Conservation (phyloP, 805 yeast genomes). For the Saccharomyces paradoxus region DNA sequence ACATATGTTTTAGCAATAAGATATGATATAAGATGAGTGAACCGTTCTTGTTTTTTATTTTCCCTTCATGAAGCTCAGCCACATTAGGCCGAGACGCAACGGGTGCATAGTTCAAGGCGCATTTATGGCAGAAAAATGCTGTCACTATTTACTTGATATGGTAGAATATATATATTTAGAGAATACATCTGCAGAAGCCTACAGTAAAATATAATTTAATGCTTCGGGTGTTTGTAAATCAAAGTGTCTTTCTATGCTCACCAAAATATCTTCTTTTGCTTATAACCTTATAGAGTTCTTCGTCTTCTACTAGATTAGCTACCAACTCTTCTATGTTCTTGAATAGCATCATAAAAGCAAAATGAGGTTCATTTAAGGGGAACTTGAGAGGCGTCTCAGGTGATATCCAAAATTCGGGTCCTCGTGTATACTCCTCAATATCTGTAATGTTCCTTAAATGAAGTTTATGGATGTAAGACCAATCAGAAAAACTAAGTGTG, state of each 20-base stretch:
- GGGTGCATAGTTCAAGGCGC: background rate
- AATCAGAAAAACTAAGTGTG: slow-evolving; percentile 17
- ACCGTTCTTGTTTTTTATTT: background rate
- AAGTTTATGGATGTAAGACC: slow-evolving; percentile 16
- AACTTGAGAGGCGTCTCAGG: slow-evolving; percentile 59
- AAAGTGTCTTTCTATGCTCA: background rate
- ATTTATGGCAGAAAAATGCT: background rate
- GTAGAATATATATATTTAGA: background rate
- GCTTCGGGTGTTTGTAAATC: background rate
- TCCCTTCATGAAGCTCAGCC: background rate
- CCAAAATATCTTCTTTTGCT: background rate
- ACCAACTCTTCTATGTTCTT: slow-evolving; percentile 17
- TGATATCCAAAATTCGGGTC: slow-evolving; percentile 48
- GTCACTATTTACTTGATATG: background rate
- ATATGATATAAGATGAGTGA: background rate
- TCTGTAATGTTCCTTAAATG: background rate
- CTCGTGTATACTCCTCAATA: slow-evolving; percentile 19
- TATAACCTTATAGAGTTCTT: background rate
- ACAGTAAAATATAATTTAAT: background rate
- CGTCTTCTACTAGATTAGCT: background rate
- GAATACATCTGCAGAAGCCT: background rate
- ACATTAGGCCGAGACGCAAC: background rate
- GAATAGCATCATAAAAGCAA: slow-evolving; percentile 38
- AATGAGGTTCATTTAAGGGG: slow-evolving; percentile 64
- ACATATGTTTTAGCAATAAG: too few species aligned